Evolutionary conservation across 768 basidiomycete species (phyloP), one percentile per base, ranked within the genome.

Genomic region (Dacryopinax spathularia): DNA sequence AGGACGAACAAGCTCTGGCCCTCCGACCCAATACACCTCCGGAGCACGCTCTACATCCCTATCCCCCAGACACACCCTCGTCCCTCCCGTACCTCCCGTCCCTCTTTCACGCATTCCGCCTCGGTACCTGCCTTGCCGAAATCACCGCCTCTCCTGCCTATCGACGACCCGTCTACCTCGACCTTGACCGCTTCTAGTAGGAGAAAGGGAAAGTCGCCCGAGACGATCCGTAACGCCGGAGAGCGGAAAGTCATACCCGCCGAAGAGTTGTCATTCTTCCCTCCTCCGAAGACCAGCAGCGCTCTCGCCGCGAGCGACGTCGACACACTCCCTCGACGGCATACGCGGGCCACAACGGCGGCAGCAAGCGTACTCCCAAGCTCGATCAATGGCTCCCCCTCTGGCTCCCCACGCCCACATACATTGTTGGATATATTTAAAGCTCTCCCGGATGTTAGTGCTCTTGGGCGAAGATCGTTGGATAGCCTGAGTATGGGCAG

Each of bases 1-100:
- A 80, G 85, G 68, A 85, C 86, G 59, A 99, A 99, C 73, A 90
- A 93, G 67, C 78, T 99, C 7, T 99, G 96, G 96, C 73, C 91
- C 5, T 87, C 89, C 6, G 96, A 98, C 72, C 81, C 91, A 0
- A 88, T 99, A 48, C 91, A 95, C 74, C 81, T 93, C 34, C 87
- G 94, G 31, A 84, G 84, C 48, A 78, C 83, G 5, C 82, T 96
- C 34, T 85, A 88, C 69, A 86, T 98, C 63, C 92, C 94, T 0
- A 69, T 77, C 43, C 18, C 35, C 35, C 35, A 36, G 35, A 9
- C 35, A 18, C 35, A 36, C 35, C 9, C 35, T 9, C 35, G 18
- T 18, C 6, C 39, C 39, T 22, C 16, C 16, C 18, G 4, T 18
- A 9, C 43, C 10, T 20, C 48, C 31, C 48, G 48, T 7, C 48